Percentiles rank a stretch among this genome's conserved stretches.
These are phyloP conservation scores for Trypanosoma caninum DNA, from an alignment of 208 protist species.

Conservation along the genomic window DNA sequence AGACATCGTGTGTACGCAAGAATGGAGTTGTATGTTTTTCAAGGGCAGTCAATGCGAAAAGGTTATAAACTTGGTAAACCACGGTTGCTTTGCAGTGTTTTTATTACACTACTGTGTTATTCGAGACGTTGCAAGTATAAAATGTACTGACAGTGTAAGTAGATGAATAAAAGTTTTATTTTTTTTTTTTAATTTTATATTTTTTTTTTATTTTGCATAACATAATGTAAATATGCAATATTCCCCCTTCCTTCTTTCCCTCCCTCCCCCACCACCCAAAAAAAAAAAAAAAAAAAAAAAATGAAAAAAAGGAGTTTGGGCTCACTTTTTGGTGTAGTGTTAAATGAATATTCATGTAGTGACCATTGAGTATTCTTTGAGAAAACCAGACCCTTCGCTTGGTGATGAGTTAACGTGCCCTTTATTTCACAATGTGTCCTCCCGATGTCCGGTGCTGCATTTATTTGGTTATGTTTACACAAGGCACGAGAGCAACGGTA, in stretches of 20 bases:
- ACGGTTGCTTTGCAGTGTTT: not conserved
- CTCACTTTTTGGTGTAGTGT: not conserved
- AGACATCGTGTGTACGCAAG: not conserved
- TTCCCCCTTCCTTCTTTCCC: not conserved
- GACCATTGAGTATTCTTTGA: constrained; percentile 51
- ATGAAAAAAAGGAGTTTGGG: not conserved
- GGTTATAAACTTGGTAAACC: not conserved
- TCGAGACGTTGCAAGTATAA: too few species aligned
- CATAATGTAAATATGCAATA: not conserved
- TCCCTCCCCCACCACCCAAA: not conserved
- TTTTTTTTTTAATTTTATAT: constrained; percentile 22
- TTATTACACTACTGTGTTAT: too few species aligned
- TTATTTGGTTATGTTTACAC: constrained; percentile 66
- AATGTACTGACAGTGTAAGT: too few species aligned
- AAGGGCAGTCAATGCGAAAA: not conserved
- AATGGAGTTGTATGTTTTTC: not conserved
- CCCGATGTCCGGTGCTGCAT: constrained; percentile 61
- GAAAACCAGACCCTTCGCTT: constrained; percentile 38
- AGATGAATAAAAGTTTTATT: too few species aligned
- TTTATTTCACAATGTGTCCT: constrained; percentile 52
- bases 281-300: not conserved
- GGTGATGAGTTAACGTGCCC: constrained; percentile 56
- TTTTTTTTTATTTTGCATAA: constrained; percentile 9
- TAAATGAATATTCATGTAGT: constrained; percentile 62
- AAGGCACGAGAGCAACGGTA: not conserved